Conservation (phyloP, 495 filamentous ascomycete species). For the Podospora didyma region DNA sequence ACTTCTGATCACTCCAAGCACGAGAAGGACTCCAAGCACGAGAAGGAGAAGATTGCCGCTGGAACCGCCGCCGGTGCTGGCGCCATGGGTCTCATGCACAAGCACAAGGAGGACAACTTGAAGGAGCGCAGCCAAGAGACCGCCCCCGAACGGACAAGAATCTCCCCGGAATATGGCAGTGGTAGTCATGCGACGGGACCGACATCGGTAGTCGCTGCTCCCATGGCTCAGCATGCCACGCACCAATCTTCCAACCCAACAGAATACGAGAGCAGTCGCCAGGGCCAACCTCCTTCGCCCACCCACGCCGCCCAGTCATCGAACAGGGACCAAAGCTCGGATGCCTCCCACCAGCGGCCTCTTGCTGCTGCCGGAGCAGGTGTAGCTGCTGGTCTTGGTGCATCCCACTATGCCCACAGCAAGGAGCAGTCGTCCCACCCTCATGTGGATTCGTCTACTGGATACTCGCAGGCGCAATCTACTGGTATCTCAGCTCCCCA, state of each 20-base stretch:
- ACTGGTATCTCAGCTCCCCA: constrained; percentile 11
- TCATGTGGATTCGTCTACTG: neutral
- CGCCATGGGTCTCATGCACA: neutral
- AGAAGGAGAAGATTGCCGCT: constrained; percentile 1
- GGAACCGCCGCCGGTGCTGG: neutral
- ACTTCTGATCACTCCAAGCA: constrained; percentile 2
- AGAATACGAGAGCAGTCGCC: neutral
- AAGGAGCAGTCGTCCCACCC: neutral
- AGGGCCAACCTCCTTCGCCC: no score
- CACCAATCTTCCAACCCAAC: no score
- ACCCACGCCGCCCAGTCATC: neutral
- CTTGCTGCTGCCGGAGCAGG: constrained; percentile 5
- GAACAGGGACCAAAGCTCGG: neutral
- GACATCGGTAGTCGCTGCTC: neutral
- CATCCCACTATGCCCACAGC: constrained; percentile 6
- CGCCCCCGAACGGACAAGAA: neutral
- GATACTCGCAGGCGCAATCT: no score
- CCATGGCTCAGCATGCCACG: no score
- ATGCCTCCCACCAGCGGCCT: neutral
- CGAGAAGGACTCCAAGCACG: neutral
- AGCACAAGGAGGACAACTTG: neutral
- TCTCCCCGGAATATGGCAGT: no score
- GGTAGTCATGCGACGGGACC: neutral
- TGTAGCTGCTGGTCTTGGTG: constrained; percentile 11
- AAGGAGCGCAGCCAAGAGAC: neutral